Percentiles rank a stretch among this genome's conserved stretches.
Evolutionary conservation across 2,329 filamentous ascomycete genomes (phyloP).

Genomic region (Bipolaris cookei): DNA sequence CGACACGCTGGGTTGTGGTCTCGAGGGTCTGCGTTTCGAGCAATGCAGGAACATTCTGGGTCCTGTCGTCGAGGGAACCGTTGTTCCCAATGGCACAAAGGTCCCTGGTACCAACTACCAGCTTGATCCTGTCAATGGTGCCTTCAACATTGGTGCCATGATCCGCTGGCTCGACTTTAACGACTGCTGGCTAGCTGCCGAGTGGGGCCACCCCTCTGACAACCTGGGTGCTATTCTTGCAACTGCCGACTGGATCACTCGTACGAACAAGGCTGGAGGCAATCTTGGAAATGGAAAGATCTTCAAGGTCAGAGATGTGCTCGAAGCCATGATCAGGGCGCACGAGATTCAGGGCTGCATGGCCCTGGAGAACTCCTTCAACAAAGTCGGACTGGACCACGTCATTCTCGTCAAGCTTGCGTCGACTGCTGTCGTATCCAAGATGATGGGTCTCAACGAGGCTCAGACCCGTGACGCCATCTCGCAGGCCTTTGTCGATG

Average conservation of each 20-base stretch:
- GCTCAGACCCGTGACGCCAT: slow-evolving; percentile 93
- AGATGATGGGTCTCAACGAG: slow-evolving; percentile 90
- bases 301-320: slow-evolving; percentile 85
- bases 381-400: slow-evolving; percentile 97
- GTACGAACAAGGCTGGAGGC: slow-evolving; percentile 88
- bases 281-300: slow-evolving; percentile 74
- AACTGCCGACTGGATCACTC: slow-evolving; percentile 95
- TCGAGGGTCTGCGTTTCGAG: slow-evolving; percentile 93
- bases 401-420: slow-evolving; percentile 98
- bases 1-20: slow-evolving; percentile 94
- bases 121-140: slow-evolving; percentile 92
- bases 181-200: slow-evolving; percentile 98
- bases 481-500: slow-evolving; percentile 96
- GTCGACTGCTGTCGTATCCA: slow-evolving; percentile 89
- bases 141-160: slow-evolving; percentile 99
- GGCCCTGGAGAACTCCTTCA: slow-evolving; percentile 96
- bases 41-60: slow-evolving; percentile 95
- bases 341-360: slow-evolving; percentile 98
- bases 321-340: slow-evolving; percentile 98
- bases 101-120: slow-evolving; percentile 92
- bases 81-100: slow-evolving; percentile 88
- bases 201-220: slow-evolving; percentile 99
- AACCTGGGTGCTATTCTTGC: slow-evolving; percentile 97
- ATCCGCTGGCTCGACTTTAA: slow-evolving; percentile 99
- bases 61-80: slow-evolving; percentile 86